phyloP scores from a whole-genome alignment of 2,329 filamentous ascomycete genomes.

The Paecilomyces fulvus region DNA sequence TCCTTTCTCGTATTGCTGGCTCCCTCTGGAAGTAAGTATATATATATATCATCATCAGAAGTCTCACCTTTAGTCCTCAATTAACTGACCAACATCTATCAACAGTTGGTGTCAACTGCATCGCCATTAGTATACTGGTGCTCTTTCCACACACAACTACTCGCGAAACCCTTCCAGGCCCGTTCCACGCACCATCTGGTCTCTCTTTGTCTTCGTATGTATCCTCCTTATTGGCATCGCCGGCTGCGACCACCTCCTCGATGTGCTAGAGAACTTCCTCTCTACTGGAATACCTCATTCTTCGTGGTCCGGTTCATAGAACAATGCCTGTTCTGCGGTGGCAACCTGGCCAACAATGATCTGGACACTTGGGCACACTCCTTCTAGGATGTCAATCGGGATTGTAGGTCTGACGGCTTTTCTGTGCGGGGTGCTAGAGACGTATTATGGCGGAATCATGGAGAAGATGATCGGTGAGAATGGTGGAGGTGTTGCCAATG shows the following conservation, averaged over 20 bases:
- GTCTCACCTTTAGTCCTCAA: background rate
- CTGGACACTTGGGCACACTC: slow-evolving; percentile 44
- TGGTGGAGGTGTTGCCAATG: slow-evolving; percentile 46
- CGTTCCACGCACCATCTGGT: slow-evolving; percentile 44
- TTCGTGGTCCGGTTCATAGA: slow-evolving; percentile 42
- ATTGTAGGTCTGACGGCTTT: slow-evolving; percentile 39
- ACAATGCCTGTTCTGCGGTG: slow-evolving; percentile 41
- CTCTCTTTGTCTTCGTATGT: slow-evolving; percentile 36
- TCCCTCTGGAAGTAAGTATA: slow-evolving; percentile 26
- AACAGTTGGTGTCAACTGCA: slow-evolving; percentile 38
- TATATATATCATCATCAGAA: background rate
- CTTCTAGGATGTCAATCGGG: slow-evolving; percentile 36
- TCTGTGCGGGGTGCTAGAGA: slow-evolving; percentile 45
- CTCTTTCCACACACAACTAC: slow-evolving; percentile 29
- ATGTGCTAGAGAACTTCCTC: slow-evolving; percentile 41
- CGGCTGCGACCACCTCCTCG: slow-evolving; percentile 36
- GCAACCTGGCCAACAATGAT: slow-evolving; percentile 38
- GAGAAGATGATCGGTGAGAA: slow-evolving; percentile 35
- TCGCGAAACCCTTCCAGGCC: slow-evolving; percentile 35
- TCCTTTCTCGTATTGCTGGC: slow-evolving; percentile 31
- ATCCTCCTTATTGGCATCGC: slow-evolving; percentile 39
- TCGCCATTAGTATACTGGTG: slow-evolving; percentile 35
- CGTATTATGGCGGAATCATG: slow-evolving; percentile 45
- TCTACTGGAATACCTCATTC: slow-evolving; percentile 45
- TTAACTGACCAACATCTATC: background rate